Conservation (phyloP, 1,139 yeast genomes). For the Geotrichum armillariae region DNA sequence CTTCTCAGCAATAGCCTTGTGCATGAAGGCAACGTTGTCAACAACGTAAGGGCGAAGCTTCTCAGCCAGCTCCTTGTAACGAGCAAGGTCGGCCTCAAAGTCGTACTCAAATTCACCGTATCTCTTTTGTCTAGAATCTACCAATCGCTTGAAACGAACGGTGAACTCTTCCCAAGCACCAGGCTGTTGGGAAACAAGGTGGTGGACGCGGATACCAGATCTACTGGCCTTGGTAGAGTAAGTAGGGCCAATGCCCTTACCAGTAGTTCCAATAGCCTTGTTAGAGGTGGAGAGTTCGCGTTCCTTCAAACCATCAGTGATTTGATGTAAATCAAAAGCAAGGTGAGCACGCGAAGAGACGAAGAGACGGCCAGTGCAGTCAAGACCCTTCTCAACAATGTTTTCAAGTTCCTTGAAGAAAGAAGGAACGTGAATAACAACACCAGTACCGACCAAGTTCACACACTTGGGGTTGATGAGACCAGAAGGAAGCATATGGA, state of each 20-base stretch:
- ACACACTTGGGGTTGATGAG: constrained; percentile 88
- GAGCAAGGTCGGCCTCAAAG: constrained; percentile 71
- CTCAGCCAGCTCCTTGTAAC: constrained; percentile 74
- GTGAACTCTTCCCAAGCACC: constrained; percentile 94
- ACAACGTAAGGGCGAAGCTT: constrained; percentile 85
- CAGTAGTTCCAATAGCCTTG: constrained; percentile 96
- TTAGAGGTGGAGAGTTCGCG: constrained; percentile 82
- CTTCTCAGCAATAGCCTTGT: constrained; percentile 70
- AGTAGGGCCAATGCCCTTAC: constrained; percentile 99
- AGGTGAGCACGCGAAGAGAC: constrained; percentile 92
- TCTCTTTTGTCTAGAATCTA: constrained; percentile 79
- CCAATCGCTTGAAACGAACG: constrained; percentile 70
- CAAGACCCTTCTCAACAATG: constrained; percentile 69
- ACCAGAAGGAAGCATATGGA: constrained; percentile 98
- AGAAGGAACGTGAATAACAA: constrained; percentile 92
- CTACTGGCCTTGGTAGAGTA: constrained; percentile 96
- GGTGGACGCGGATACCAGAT: constrained; percentile 96
- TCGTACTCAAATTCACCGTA: constrained; percentile 94
- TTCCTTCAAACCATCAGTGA: constrained; percentile 93
- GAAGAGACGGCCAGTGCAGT: constrained; percentile 78
- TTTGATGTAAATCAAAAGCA: constrained; percentile 96
- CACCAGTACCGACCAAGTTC: constrained; percentile 94
- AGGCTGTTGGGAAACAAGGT: constrained; percentile 83
- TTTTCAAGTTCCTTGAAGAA: constrained; percentile 83
- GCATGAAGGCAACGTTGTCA: constrained; percentile 89